Percentiles rank a stretch among this genome's conserved stretches.
Evolutionary conservation across 139 green algal genomes (phyloP).

Genomic region (Parachlorella kessleri): DNA sequence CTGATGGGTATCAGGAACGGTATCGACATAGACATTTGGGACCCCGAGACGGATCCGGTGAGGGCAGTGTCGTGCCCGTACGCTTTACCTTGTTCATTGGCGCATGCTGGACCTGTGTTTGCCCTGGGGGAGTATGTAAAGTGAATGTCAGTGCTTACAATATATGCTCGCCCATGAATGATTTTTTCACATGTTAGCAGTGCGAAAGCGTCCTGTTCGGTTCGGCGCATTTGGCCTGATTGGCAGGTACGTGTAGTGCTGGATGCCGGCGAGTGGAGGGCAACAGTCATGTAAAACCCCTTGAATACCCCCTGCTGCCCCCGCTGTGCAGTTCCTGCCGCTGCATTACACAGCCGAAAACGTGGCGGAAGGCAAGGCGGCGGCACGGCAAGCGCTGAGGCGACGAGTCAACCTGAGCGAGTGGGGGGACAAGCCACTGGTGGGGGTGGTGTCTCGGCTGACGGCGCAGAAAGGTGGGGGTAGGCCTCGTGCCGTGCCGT

Average conservation of each 20-base stretch:
- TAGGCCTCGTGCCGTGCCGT: too few relatives aligned
- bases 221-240: too few relatives aligned
- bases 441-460: slow-evolving; percentile 80
- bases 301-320: neutral
- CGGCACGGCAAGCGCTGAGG: slow-evolving; percentile 66
- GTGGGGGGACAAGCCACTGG: slow-evolving; percentile 77
- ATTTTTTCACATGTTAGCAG: too few relatives aligned
- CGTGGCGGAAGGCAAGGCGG: slow-evolving; percentile 66
- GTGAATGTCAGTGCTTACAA: too few relatives aligned
- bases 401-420: slow-evolving; percentile 58
- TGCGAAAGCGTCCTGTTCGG: too few relatives aligned
- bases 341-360: slow-evolving; percentile 46
- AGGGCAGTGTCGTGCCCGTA: neutral
- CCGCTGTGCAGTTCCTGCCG: slow-evolving; percentile 69
- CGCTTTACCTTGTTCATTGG: neutral
- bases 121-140: too few relatives aligned
- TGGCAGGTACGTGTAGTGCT: too few relatives aligned
- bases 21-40: slow-evolving; percentile 97
- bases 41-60: slow-evolving; percentile 80
- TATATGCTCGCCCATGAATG: too few relatives aligned
- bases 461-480: slow-evolving; percentile 86
- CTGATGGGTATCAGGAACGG: slow-evolving; percentile 80
- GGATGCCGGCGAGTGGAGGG: too few relatives aligned
- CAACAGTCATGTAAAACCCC: too few relatives aligned
- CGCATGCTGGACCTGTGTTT: neutral